Conservation (phyloP, 139 green algal genomes). For the Coelastrella sp. region DNA sequence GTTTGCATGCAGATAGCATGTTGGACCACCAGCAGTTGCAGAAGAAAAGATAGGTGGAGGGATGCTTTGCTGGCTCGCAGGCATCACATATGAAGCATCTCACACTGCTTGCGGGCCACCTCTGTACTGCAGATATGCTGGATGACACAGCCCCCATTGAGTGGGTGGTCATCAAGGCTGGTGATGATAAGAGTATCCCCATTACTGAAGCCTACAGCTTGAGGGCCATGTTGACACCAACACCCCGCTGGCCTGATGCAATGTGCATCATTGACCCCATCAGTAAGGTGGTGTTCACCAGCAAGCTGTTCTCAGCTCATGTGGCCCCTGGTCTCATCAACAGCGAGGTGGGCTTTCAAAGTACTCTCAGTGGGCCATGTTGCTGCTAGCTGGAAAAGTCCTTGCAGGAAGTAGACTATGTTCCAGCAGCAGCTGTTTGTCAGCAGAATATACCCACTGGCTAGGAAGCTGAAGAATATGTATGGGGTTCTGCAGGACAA, state of each 20-base stretch:
- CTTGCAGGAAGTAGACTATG: too few species aligned
- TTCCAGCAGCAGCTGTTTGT: too few species aligned
- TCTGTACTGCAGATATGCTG: background rate
- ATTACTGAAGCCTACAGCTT: slow-evolving; percentile 32
- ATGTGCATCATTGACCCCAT: slow-evolving; percentile 60
- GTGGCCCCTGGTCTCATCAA: slow-evolving; percentile 62
- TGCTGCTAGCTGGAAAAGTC: too few species aligned
- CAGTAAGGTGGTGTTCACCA: slow-evolving; percentile 64
- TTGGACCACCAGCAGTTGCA: too few species aligned
- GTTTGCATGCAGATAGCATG: too few species aligned
- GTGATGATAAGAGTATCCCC: slow-evolving; percentile 16
- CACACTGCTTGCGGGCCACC: background rate
- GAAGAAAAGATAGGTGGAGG: too few species aligned
- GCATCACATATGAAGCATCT: too few species aligned
- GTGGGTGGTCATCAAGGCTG: slow-evolving; percentile 25
- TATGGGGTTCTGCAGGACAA: too few species aligned
- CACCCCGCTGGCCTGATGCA: slow-evolving; percentile 93
- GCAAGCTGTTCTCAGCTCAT: slow-evolving; percentile 84
- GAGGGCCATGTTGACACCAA: slow-evolving; percentile 67
- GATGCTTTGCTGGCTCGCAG: too few species aligned
- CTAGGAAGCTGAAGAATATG: too few species aligned
- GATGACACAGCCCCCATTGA: slow-evolving; percentile 11
- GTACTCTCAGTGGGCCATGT: too few species aligned
- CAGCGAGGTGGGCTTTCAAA: slow-evolving; percentile 24
- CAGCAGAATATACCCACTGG: too few species aligned